phyloP scores from a whole-genome alignment of 2,329 filamentous ascomycete genomes.

The Curvularia sp. region DNA sequence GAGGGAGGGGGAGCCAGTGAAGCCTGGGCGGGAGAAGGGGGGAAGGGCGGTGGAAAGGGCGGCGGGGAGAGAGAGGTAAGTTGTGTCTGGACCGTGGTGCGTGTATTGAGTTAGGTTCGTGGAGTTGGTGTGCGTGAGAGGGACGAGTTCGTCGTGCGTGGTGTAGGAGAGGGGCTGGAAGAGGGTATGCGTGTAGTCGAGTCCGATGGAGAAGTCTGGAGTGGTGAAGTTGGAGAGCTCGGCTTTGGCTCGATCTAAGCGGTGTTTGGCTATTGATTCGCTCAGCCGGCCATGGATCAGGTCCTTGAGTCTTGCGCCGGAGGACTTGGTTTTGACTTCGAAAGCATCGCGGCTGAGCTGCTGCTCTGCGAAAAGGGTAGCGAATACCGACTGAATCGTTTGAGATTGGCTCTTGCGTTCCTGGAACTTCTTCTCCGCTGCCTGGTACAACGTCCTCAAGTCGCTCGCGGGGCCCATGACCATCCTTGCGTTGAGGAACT shows the following conservation, averaged over 20 bases:
- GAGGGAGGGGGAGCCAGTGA: constrained; percentile 35
- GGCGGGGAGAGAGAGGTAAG: constrained; percentile 51
- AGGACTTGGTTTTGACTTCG: constrained; percentile 23
- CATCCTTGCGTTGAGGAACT: constrained; percentile 58
- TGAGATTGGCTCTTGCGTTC: constrained; percentile 39
- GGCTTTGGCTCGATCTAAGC: constrained; percentile 18
- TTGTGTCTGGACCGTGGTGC: constrained; percentile 32
- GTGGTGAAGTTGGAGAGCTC: constrained; percentile 46
- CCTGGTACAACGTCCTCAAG: constrained; percentile 55
- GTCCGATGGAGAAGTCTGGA: constrained; percentile 60
- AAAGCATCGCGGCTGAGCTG: constrained; percentile 57
- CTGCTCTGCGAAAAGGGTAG: constrained; percentile 62
- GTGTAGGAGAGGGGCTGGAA: constrained; percentile 49
- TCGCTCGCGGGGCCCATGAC: constrained; percentile 61
- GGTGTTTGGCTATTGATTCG: constrained; percentile 48
- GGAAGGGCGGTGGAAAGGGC: constrained; percentile 34
- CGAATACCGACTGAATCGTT: constrained; percentile 56
- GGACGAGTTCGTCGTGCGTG: constrained; percentile 37
- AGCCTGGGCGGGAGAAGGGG: constrained; percentile 43
- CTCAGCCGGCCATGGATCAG: constrained; percentile 35
- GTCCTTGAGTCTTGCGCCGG: constrained; percentile 24
- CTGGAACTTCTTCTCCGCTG: constrained; percentile 50
- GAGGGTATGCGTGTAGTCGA: constrained; percentile 60
- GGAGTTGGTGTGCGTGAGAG: constrained; percentile 41
- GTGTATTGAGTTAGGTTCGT: constrained; percentile 49